Percentiles rank a stretch among this genome's conserved stretches.
phyloP scores from a whole-genome alignment of 1,139 yeast genomes.

The Kodamaea sp. region DNA sequence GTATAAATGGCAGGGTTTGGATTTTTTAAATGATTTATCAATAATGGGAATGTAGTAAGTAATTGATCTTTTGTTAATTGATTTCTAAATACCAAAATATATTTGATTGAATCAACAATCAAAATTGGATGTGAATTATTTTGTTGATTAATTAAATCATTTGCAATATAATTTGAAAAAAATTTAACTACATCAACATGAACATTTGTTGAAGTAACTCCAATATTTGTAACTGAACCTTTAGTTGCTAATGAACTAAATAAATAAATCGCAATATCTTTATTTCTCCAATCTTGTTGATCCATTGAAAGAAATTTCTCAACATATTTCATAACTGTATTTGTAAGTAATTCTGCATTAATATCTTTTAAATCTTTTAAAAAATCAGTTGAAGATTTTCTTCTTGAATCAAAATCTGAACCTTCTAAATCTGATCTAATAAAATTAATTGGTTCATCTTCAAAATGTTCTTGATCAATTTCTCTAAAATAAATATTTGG shows the following conservation, averaged over 20 bases:
- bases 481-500: conserved; percentile 86
- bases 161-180: conserved; percentile 75
- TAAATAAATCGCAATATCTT: conserved; percentile 82
- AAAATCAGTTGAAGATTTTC: conserved; percentile 89
- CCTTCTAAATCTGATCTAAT: conserved; percentile 94
- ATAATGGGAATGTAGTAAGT: conserved; percentile 72
- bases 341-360: conserved; percentile 71
- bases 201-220: conserved; percentile 84
- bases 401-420: conserved; percentile 86
- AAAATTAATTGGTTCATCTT: conserved; percentile 93
- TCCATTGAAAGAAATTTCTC: conserved; percentile 54
- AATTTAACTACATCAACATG: conserved; percentile 84
- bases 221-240: conserved; percentile 78
- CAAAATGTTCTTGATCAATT: conserved; percentile 87
- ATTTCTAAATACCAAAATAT: conserved; percentile 84
- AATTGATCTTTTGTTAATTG: conserved; percentile 87
- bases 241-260: conserved; percentile 90
- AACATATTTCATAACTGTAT: conserved; percentile 74
- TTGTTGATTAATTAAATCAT: conserved; percentile 56
- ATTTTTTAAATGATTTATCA: conserved; percentile 59
- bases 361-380: conserved; percentile 81
- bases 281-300: conserved; percentile 64
- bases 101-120: conserved; percentile 89
- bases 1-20: conserved; percentile 85
- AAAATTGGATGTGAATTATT: conserved; percentile 62